Base-by-base conservation (phyloP, 371 early-diverging fungal genomes). In the Syncephalastrum monosporum region DNA sequence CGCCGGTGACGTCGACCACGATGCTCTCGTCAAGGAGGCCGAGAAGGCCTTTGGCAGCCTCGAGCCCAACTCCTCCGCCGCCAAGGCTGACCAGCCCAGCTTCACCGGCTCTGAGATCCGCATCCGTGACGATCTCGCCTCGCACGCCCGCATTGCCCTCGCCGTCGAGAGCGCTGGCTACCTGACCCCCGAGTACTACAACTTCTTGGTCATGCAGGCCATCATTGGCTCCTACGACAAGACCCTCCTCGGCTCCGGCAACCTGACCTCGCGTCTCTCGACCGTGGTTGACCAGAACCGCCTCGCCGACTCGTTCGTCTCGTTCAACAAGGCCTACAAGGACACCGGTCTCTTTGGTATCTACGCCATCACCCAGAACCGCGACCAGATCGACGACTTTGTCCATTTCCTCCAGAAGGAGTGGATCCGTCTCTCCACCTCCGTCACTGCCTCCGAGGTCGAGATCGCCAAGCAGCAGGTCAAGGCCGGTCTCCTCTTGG, bases 341-440 rank as follows among this genome's bases (percentile, higher is more conserved):
- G 95, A 97, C 75, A 95, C 95, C 44, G 96, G 96, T 61, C 82
- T 97, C 51, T 97, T 89, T 76, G 97, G 97, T 58, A 85, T 93
- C 68, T 97, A 96, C 85, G 72, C 90, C 58, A 84, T 85, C 55
- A 83, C 88, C 56, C 88, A 92, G 72, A 87, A 91, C 84, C 68
- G 76, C 59, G 77, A 74, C 60, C 73, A 83, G 61, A 79, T 95
- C 57, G 93, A 93, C 74, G 94, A 95, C 61, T 81, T 93, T 55
- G 79, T 89, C 55, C 90, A 94, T 82, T 83, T 88, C 73, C 82
- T 91, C 47, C 89, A 91, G 65, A 86, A 89, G 72, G 94, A 95
- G 76, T 95, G 95, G 95, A 81, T 83, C 65, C 87, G 95, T 59
- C 83, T 95, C 57, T 85, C 88, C 65, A 85, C 88, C 58, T 81